Base-by-base conservation (phyloP, 169 alveolate genomes). In the Plasmodium falciparum region DNA sequence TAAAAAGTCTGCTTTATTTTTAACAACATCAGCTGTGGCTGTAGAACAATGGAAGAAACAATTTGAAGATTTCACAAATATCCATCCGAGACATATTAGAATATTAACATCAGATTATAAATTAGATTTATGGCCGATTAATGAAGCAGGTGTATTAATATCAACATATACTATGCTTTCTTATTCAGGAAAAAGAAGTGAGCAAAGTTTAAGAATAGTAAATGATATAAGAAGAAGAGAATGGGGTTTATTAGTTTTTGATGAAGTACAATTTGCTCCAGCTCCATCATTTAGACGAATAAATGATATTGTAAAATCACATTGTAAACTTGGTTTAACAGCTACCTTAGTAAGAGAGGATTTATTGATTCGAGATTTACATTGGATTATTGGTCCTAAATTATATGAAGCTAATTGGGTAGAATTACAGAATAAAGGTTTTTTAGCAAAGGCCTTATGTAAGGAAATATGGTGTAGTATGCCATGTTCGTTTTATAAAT, bases 341-440 rank as follows among this genome's bases (percentile, higher is more conserved):
- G 99, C 99, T 12, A 99, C 99, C 4, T 97, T 99, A 50, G 99
- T 99, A 33, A 95, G 99, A 96, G 99, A 99, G 85, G 99, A 99
- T 88, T 97, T 97, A 63, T 95, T 97, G 73, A 98, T 99, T 71
- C 95, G 97, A 70, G 99, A 99, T 88, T 95, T 99, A 67, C 99
- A 98, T 92, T 98, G 99, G 97, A 96, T 99, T 83, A 98, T 99
- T 72, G 99, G 99, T 2, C 99, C 99, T 17, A 99, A 99, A 92
- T 95, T 98, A 61, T 98, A 98, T 94, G 99, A 99, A 94, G 99
- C 99, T 26, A 99, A 98, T 95, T 98, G 99, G 99, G 95, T 97
- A 47, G 99, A 99, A 88, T 93, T 99, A 43, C 99, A 98, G 91
- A 97, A 97, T 29, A 93, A 97, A 89, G 99, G 99, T 24, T 98